phyloP scores from a whole-genome alignment of 805 yeast genomes.

The Candida morakotiae region DNA sequence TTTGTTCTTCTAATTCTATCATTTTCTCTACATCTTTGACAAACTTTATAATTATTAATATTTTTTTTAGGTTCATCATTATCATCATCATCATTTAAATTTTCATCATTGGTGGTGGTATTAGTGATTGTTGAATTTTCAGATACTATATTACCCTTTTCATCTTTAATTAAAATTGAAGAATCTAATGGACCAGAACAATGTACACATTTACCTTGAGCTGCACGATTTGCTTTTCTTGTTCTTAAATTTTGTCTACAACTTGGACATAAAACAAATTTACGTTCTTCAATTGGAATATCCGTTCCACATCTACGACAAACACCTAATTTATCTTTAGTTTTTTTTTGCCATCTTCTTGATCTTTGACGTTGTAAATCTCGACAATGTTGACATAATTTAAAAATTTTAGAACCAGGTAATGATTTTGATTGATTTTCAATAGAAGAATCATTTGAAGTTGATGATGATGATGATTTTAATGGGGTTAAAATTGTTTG shows the following conservation, averaged over 20 bases:
- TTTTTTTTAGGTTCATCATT: constrained; percentile 1
- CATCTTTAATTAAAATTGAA: constrained; percentile 30
- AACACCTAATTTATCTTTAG: constrained; percentile 56
- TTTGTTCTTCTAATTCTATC: constrained; percentile 55
- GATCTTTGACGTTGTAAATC: constrained; percentile 60
- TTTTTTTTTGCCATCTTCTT: constrained; percentile 60
- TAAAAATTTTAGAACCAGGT: constrained; percentile 42
- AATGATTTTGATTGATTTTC: constrained; percentile 25
- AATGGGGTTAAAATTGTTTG: constrained; percentile 34
- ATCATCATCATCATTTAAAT: neutral
- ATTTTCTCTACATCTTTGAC: constrained; percentile 58
- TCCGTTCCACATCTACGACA: constrained; percentile 61
- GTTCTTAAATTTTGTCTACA: constrained; percentile 54
- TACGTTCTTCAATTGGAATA: constrained; percentile 47
- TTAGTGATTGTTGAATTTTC: neutral
- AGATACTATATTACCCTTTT: constrained; percentile 10
- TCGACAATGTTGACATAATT: constrained; percentile 62
- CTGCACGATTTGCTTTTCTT: constrained; percentile 55
- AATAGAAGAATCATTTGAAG: too few species aligned
- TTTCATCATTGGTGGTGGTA: neutral
- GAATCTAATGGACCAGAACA: constrained; percentile 56
- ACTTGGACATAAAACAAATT: constrained; percentile 56
- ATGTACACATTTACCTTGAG: constrained; percentile 64
- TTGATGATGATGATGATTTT: constrained; percentile 15
- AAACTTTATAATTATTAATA: constrained; percentile 50